Percentiles rank a stretch among this genome's conserved stretches.
Evolutionary conservation across 192 early-diverging fungal genomes (phyloP).

Genomic region (Coemansia sp.): DNA sequence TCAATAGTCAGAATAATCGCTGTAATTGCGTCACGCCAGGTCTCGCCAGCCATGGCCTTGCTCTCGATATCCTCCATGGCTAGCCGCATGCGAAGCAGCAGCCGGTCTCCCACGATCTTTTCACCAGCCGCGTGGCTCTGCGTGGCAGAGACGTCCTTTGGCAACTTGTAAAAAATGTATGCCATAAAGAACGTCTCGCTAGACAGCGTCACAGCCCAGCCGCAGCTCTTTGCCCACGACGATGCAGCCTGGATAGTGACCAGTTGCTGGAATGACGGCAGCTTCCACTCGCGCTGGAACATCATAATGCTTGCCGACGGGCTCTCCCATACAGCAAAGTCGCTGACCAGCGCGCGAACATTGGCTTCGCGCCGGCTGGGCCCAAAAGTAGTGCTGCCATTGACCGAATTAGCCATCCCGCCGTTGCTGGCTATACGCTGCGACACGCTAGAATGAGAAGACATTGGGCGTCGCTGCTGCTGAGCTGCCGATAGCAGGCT

Average conservation of each 20-base stretch:
- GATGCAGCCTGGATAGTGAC: constrained; percentile 41
- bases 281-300: constrained; percentile 58
- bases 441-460: constrained; percentile 44
- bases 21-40: constrained; percentile 51
- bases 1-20: constrained; percentile 55
- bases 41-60: constrained; percentile 35
- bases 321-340: constrained; percentile 55
- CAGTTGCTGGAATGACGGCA: constrained; percentile 55
- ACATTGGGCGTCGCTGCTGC: constrained; percentile 33
- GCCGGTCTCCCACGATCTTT: constrained; percentile 44
- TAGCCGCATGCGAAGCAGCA: constrained; percentile 54
- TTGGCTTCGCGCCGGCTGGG: constrained; percentile 39
- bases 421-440: constrained; percentile 28
- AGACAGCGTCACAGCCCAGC: constrained; percentile 50
- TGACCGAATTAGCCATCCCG: background rate
- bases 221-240: constrained; percentile 45
- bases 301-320: constrained; percentile 54
- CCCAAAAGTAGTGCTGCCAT: constrained; percentile 24
- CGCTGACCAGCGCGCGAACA: constrained; percentile 47
- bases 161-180: constrained; percentile 49
- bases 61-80: constrained; percentile 53
- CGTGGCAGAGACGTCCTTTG: constrained; percentile 25
- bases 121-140: constrained; percentile 29
- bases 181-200: constrained; percentile 56
- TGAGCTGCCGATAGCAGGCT: constrained; percentile 7